Evolutionary conservation across 257 asterid genomes (phyloP), one percentile per base, ranked within the genome.

Genomic region (Anisodus tanguticus): DNA sequence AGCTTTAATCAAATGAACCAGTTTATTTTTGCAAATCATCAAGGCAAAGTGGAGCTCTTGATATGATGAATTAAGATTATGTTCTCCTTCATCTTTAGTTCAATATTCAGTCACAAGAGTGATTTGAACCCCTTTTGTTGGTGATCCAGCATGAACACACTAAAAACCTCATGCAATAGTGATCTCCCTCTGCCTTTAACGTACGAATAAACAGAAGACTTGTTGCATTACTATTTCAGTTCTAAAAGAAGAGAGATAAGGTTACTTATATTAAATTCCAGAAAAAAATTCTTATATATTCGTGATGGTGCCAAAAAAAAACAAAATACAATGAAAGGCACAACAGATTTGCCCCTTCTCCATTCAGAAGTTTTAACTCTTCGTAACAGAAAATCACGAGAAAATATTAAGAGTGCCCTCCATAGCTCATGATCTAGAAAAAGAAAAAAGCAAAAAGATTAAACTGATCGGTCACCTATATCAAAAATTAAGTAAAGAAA

Each of bases 401-500:
- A 31, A 77, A 26, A 53, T 13, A 77, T 15, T 77, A 53, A 13
- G 66, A 53, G 64, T 54, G 82, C 66, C 66, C 39, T 12, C n/a
- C 26, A 51, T 8, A 49, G 64, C 51, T 53, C 64, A 77, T 77
- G 82, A 77, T 77, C 66, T 8, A 53, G 66, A 53, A 31, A 51
- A 76, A 26, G 1, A 49, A 76, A 53, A 77, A 53, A 47, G 31
- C 12, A 13, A 31, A 26, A 77, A 53, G 26, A 77, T 31, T 77
- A 13, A 53, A 53, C 47, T 53, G 17, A 31, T 53, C 8, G 6
- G 8, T 8, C 64, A 31, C 31, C 53, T 83, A 83, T 63, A 43
- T 84, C 71, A 81, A 77, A 85, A 82, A 58, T 76, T 59, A 80
- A 80, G 47, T 77, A 85, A 87, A 84, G 66, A 84, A 77, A 15